Evolutionary conservation across 768 basidiomycete species (phyloP).

Genomic region (Amanita fuliginea): DNA sequence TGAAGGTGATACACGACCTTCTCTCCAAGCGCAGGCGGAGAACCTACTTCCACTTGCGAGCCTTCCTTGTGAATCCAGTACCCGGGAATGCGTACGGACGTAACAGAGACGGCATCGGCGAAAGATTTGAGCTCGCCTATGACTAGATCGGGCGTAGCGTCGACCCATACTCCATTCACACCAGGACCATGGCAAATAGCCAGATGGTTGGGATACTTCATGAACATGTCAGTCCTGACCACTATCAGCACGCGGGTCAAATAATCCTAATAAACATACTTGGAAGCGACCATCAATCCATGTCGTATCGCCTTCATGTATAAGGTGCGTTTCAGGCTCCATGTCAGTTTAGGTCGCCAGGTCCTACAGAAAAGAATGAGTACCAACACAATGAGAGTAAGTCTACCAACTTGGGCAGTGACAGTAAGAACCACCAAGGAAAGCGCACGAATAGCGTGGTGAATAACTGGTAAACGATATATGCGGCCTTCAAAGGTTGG

Average conservation of each 20-base stretch:
- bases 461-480: background rate
- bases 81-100: slow-evolving; percentile 36
- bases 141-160: slow-evolving; percentile 19
- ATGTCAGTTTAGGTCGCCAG: background rate
- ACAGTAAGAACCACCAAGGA: background rate
- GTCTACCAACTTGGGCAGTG: background rate
- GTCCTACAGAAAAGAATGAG: background rate
- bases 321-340: background rate
- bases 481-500: background rate
- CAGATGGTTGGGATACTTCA: background rate
- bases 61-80: slow-evolving; percentile 44
- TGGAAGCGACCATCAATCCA: no score
- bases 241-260: background rate
- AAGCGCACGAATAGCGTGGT: background rate
- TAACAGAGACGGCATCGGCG: slow-evolving; percentile 27
- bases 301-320: no score
- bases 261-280: background rate
- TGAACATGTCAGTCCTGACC: background rate
- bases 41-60: slow-evolving; percentile 4
- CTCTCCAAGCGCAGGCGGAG: background rate
- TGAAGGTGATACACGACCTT: background rate
- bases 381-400: background rate
- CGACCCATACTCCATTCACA: background rate
- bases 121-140: slow-evolving; percentile 30
- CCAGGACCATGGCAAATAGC: background rate